phyloP scores from a whole-genome alignment of 1,139 yeast species.

The Meyerozyma sp. region DNA sequence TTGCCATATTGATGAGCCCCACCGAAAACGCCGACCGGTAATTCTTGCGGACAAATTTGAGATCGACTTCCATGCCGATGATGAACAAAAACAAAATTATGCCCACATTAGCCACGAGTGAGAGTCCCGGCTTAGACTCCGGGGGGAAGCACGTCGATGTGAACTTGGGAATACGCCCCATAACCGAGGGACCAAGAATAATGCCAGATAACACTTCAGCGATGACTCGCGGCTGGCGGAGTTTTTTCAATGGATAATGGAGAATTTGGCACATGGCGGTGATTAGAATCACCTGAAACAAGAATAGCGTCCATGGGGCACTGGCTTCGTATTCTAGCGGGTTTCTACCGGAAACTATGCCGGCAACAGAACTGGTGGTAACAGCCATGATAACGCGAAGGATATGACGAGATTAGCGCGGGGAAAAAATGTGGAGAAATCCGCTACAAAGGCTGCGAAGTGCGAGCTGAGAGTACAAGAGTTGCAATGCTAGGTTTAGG shows the following conservation, averaged over 20 bases:
- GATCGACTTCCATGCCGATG: slow-evolving; percentile 74
- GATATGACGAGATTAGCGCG: no score
- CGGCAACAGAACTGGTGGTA: slow-evolving; percentile 40
- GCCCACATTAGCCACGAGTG: slow-evolving; percentile 67
- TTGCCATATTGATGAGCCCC: slow-evolving; percentile 63
- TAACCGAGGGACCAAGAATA: slow-evolving; percentile 60
- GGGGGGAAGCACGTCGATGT: slow-evolving; percentile 59
- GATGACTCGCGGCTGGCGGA: slow-evolving; percentile 72
- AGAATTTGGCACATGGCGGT: slow-evolving; percentile 49
- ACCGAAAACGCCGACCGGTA: slow-evolving; percentile 57
- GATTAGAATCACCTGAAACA: slow-evolving; percentile 57
- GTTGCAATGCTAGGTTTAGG: no score
- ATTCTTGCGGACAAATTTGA: slow-evolving; percentile 55
- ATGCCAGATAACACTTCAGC: slow-evolving; percentile 78
- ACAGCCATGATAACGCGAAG: slow-evolving; percentile 16
- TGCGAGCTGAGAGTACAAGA: no score
- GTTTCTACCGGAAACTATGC: slow-evolving; percentile 66
- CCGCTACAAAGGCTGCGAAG: no score
- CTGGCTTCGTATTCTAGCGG: slow-evolving; percentile 56
- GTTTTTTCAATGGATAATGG: slow-evolving; percentile 51
- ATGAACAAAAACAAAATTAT: slow-evolving; percentile 68
- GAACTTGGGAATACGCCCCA: slow-evolving; percentile 67
- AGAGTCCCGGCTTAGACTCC: slow-evolving; percentile 56
- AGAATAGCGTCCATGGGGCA: slow-evolving; percentile 55
- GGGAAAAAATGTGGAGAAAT: no score